These are phyloP conservation scores for Boletus sp. DNA, from an alignment of 768 basidiomycete species.

Conservation along the genomic window DNA sequence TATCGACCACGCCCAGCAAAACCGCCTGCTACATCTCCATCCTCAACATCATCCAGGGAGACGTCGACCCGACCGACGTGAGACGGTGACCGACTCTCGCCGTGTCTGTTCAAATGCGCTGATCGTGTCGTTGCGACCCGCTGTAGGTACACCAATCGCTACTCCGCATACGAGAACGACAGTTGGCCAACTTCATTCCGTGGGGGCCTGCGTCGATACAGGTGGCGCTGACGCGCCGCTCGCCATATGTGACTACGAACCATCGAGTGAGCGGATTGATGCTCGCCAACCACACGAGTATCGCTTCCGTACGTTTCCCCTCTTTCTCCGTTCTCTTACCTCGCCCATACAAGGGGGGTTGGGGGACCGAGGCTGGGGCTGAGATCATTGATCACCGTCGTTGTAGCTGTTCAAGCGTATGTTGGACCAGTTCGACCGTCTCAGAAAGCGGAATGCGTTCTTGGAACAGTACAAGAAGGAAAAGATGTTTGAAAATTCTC, in stretches of 20 bases:
- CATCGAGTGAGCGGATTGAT: slow-evolving; percentile 97
- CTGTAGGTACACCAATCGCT: slow-evolving; percentile 92
- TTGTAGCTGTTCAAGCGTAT: slow-evolving; percentile 89
- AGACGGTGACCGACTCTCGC: not conserved
- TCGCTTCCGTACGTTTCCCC: slow-evolving; percentile 70
- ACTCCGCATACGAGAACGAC: slow-evolving; percentile 92
- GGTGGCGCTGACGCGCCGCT: slow-evolving; percentile 88
- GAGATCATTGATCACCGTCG: not conserved
- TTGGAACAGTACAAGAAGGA: slow-evolving; percentile 98
- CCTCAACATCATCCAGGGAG: slow-evolving; percentile 97
- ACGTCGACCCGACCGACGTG: slow-evolving; percentile 97
- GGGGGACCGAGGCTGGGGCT: not conserved
- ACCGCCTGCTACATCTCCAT: slow-evolving; percentile 96
- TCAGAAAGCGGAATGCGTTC: slow-evolving; percentile 88
- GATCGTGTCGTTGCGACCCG: not conserved
- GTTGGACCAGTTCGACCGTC: slow-evolving; percentile 89
- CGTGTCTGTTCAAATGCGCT: not conserved
- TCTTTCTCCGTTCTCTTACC: not conserved
- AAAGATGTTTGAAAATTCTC: slow-evolving; percentile 86
- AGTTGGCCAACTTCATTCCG: slow-evolving; percentile 96
- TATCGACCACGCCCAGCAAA: slow-evolving; percentile 88
- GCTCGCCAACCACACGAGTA: slow-evolving; percentile 99
- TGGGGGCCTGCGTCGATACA: slow-evolving; percentile 99
- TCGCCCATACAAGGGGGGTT: no score
- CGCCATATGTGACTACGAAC: slow-evolving; percentile 82